Conservation (phyloP, 2,329 filamentous ascomycete genomes). For the Alternaria arborescens region DNA sequence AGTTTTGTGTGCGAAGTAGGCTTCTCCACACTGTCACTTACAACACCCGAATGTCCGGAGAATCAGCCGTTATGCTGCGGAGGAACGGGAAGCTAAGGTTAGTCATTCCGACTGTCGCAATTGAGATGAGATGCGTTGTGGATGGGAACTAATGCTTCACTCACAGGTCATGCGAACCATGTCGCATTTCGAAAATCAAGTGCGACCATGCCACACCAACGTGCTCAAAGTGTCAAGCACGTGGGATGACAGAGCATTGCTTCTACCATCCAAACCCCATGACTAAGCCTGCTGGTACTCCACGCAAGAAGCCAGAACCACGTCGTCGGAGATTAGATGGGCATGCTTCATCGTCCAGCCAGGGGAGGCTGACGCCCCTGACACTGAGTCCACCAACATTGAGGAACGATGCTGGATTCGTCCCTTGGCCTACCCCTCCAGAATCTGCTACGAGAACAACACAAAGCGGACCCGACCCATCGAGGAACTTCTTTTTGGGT, state of each 20-base stretch:
- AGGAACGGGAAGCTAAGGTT: slow-evolving; percentile 50
- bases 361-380: slow-evolving; percentile 33
- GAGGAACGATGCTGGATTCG: slow-evolving; percentile 35
- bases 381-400: slow-evolving; percentile 40
- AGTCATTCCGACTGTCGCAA: slow-evolving; percentile 15
- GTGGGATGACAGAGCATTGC: slow-evolving; percentile 47
- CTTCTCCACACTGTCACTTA: background rate
- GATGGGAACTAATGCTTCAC: slow-evolving; percentile 23
- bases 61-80: slow-evolving; percentile 37
- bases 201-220: slow-evolving; percentile 48
- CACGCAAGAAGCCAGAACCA: slow-evolving; percentile 46
- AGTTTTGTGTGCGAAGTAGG: background rate
- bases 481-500: slow-evolving; percentile 44
- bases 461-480: slow-evolving; percentile 31
- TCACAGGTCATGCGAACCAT: slow-evolving; percentile 47
- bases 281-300: slow-evolving; percentile 48
- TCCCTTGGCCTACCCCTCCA: slow-evolving; percentile 43
- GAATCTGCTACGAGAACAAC: slow-evolving; percentile 34
- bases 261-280: slow-evolving; percentile 50
- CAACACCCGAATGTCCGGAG: slow-evolving; percentile 3
- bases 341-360: slow-evolving; percentile 25
- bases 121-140: background rate
- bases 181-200: slow-evolving; percentile 47
- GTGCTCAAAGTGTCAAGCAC: slow-evolving; percentile 46
- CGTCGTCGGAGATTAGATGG: slow-evolving; percentile 36